Evolutionary conservation across 345 rosid genomes (phyloP), one percentile per base, ranked within the genome.

Genomic region (Heritiera fomes): DNA sequence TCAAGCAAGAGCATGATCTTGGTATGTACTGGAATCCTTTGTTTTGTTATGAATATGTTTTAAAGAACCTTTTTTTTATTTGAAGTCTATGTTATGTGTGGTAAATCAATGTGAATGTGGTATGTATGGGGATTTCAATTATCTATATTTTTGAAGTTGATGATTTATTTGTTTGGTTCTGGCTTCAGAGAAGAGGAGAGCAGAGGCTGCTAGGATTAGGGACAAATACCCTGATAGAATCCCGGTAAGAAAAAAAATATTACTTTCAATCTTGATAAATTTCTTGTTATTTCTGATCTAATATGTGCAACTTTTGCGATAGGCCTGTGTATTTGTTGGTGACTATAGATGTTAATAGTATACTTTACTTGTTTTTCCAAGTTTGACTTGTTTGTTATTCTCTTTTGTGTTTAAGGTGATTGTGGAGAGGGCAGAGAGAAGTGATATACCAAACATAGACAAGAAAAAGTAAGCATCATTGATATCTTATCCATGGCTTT

Each of bases 401-500:
- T 81, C 12, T 4, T 76, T 77, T 66, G 47, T 82, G n/a, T 77
- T 86, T 52, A 56, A 92, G 98, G 98, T 95, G 81, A 93, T 95
- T 62, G 98, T 95, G 81, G 98, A 95, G 90, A 91, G 91, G 89
- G 97, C 97, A 20, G 98, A 95, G 87, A 85, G 91, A 86, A 95
- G 98, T 70, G 98, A 95, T 71, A 92, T 95, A 85, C 98, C 98
- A 34, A 90, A 89, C 84, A 93, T 95, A 65, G 98, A 95, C 81
- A 95, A 95, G 95, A 93, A 93, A 75, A 95, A 95, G 98, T 95
- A 87, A 88, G 87, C 47, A 40, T 45, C 6, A 40, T 49, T 10
- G 59, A 2, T 18, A 4, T 8, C 30, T 56, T 28, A 64, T 75
- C n/a, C 34, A 45, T 73, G 45, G 3, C 72, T 60, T 55, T 68